Percentiles rank a stretch among this genome's conserved stretches.
Conservation (phyloP, 2,329 filamentous ascomycete species). For the Hypoxylon sp. region DNA sequence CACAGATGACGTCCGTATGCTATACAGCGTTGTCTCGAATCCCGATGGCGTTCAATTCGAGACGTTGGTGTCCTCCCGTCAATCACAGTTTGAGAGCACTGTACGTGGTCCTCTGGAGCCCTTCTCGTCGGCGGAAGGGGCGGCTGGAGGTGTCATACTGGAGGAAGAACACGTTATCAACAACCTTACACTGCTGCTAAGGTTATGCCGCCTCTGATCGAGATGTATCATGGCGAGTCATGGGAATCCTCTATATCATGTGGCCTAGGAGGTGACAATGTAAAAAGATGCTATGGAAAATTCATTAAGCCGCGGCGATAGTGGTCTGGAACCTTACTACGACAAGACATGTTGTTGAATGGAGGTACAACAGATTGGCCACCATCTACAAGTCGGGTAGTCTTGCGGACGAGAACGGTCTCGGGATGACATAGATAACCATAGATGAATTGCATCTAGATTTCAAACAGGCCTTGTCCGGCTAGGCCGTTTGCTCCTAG, state of each 20-base stretch:
- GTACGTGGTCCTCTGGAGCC: constrained; percentile 42
- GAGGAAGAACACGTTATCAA: constrained; percentile 39
- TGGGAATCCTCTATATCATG: not conserved
- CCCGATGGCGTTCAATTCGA: constrained; percentile 82
- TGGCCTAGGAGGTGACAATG: not conserved
- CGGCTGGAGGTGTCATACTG: constrained; percentile 32
- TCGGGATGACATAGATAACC: not conserved
- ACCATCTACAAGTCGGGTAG: not conserved
- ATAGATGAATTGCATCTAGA: constrained; percentile 11
- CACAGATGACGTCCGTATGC: constrained; percentile 96
- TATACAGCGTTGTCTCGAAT: constrained; percentile 86
- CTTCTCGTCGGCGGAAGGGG: constrained; percentile 19
- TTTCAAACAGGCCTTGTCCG: not conserved
- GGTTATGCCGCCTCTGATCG: constrained; percentile 36
- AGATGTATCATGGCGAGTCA: not conserved
- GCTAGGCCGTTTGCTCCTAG: not conserved
- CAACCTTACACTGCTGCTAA: constrained; percentile 36
- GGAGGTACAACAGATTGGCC: not conserved
- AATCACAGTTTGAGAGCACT: constrained; percentile 61
- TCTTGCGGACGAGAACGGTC: not conserved
- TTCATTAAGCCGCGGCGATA: no score
- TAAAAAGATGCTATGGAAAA: not conserved
- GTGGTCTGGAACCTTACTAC: not conserved
- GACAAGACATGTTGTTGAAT: not conserved
- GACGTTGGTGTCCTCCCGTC: constrained; percentile 77